Conservation (phyloP, 805 yeast genomes). For the Maudiozyma pseudohumilis region DNA sequence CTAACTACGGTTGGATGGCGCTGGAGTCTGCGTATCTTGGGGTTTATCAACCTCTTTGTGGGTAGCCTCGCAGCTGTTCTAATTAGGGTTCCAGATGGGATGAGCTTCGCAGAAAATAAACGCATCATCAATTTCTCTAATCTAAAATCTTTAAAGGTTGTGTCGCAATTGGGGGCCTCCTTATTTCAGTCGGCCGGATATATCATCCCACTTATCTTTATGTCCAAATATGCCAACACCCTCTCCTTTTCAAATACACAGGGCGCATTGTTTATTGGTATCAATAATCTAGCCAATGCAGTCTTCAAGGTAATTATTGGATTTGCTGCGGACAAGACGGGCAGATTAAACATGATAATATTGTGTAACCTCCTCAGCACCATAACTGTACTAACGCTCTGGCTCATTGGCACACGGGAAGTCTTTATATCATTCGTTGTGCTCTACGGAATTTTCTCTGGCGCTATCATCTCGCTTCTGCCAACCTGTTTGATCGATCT, state of each 20-base stretch:
- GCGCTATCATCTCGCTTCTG: background rate
- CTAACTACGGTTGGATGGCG: background rate
- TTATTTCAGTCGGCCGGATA: background rate
- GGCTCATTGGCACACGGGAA: background rate
- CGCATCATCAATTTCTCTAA: background rate
- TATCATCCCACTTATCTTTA: background rate
- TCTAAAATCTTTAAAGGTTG: background rate
- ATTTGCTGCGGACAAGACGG: background rate
- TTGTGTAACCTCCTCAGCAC: background rate
- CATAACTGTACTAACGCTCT: background rate
- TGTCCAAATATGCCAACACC: background rate
- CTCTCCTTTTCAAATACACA: background rate
- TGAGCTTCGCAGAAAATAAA: background rate
- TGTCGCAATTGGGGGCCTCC: background rate
- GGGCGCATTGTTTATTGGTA: background rate
- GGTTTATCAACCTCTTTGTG: background rate
- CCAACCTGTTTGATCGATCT: background rate
- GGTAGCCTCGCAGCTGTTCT: background rate
- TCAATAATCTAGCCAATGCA: background rate
- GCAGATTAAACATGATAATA: background rate
- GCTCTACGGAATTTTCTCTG: background rate
- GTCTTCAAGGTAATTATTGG: background rate
- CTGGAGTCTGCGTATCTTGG: background rate
- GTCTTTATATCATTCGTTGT: background rate
- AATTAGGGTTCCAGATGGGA: background rate